Conservation (phyloP, 345 rosid species). For the Physaria fendleri region DNA sequence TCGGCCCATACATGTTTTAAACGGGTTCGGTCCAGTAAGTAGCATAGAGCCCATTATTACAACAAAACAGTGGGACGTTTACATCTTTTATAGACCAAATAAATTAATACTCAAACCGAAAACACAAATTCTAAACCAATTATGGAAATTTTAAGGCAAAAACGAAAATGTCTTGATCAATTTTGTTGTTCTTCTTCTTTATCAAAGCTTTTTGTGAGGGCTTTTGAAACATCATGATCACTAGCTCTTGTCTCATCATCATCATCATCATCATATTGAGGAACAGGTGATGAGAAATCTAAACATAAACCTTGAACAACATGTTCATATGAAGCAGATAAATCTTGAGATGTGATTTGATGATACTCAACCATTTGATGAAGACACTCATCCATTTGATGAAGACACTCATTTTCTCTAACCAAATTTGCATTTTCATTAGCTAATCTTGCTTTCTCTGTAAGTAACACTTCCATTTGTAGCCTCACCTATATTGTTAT, state of each 20-base stretch:
- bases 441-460: conserved; percentile 83
- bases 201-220: conserved; percentile 41
- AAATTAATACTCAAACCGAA: no score
- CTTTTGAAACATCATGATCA: conserved; percentile 34
- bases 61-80: conserved; percentile 8
- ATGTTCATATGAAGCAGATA: conserved; percentile 71
- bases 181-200: conserved; percentile 18
- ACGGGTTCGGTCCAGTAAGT: no score
- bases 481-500: conserved; percentile 75
- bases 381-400: no score
- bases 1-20: no score
- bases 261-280: conserved; percentile 25
- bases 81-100: not conserved
- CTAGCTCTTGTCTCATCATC: no score
- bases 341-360: conserved; percentile 70
- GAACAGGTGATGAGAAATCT: conserved; percentile 74
- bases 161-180: no score
- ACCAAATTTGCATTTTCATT: conserved; percentile 71
- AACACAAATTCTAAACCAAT: no score
- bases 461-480: conserved; percentile 81
- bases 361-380: conserved; percentile 82
- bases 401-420: conserved; percentile 88
- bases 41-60: no score
- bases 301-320: conserved; percentile 54
- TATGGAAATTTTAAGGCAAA: not conserved